Base-by-base conservation (phyloP, 2,329 filamentous ascomycete species). In the Nigrospora osmanthi region DNA sequence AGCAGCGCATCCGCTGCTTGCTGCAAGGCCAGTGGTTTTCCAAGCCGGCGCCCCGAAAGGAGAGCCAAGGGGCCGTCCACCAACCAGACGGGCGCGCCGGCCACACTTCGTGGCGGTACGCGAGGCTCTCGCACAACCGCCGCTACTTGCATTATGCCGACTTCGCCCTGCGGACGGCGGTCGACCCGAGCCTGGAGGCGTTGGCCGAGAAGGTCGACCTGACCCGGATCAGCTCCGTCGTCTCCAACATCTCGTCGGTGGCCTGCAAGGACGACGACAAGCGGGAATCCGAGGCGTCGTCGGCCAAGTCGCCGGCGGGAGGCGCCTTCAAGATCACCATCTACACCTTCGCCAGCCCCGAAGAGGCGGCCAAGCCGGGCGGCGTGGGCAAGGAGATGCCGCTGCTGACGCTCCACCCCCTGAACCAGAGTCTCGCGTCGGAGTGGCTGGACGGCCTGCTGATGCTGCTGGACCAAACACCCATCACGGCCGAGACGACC, bases 391-490 rank as follows among this genome's bases (percentile, higher is more conserved):
- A 78, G 53, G 93, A 97, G 63, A 72, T 80, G 42, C 75, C 87
- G 1, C 76, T 97, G 17, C 72, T 98, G 44, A 87, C 84, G n/a
- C 74, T 98, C 43, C 83, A 89, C 62, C 90, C 91, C 6, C 71
- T 81, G 47, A 87, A 81, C 47, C 85, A 93, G 60, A 87, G 81
- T 52, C 70, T 93, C 40, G 93, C 93, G 11, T 94, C 89, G 1
- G 93, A 98, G 66, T 98, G 93, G 93, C 75, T 98, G 6, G 93
- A 98, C 62, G 93, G 93, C 1, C 69, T 98, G 52, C 75, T 97
- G 46, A 95, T 98, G 89, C 73, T 98, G 44, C 75, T 98, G 19
- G 89, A 94, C 59, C 93, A 98, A 65, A 81, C 90, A 47, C 93
- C 93, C 16, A 96, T 98, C 60, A 98, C 93, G n/a, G 81, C 89